Evolutionary conservation across 2,329 filamentous ascomycete species (phyloP).

Genomic region (Aureobasidium melanogenum): DNA sequence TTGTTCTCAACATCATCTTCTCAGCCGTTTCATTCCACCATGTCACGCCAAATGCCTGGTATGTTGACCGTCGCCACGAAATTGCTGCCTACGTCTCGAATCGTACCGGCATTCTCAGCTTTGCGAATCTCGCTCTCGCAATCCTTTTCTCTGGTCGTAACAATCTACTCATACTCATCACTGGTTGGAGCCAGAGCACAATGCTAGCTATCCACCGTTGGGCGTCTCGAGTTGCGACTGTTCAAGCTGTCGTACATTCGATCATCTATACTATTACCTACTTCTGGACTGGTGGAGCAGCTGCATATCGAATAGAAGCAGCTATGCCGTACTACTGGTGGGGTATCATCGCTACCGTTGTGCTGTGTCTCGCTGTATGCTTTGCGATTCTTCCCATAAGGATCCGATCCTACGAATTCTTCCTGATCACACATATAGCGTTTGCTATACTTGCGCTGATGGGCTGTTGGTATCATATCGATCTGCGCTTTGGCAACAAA

Average conservation of each 20-base stretch:
- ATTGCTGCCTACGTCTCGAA: slow-evolving; percentile 30
- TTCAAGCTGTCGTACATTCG: slow-evolving; percentile 41
- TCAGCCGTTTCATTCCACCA: slow-evolving; percentile 19
- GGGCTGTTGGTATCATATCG: slow-evolving; percentile 37
- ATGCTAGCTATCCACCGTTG: slow-evolving; percentile 43
- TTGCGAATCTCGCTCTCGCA: slow-evolving; percentile 34
- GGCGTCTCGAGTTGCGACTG: slow-evolving; percentile 36
- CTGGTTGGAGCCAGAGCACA: slow-evolving; percentile 42
- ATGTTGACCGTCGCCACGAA: slow-evolving; percentile 17
- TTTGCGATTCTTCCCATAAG: slow-evolving; percentile 31
- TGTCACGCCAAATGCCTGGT: slow-evolving; percentile 22
- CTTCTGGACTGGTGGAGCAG: slow-evolving; percentile 13
- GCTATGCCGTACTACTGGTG: slow-evolving; percentile 34
- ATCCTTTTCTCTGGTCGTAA: slow-evolving; percentile 41
- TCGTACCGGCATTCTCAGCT: slow-evolving; percentile 34
- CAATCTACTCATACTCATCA: slow-evolving; percentile 40
- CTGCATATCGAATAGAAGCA: slow-evolving; percentile 21
- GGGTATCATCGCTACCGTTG: slow-evolving; percentile 33
- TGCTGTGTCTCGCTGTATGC: slow-evolving; percentile 26
- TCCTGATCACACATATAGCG: slow-evolving; percentile 36
- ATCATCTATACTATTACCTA: slow-evolving; percentile 33
- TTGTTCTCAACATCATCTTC: slow-evolving; percentile 25
- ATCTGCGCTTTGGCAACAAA: slow-evolving; percentile 25
- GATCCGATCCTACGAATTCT: slow-evolving; percentile 34
- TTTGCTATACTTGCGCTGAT: slow-evolving; percentile 34